phyloP scores from a whole-genome alignment of 345 rosid species.

The Populus alba region DNA sequence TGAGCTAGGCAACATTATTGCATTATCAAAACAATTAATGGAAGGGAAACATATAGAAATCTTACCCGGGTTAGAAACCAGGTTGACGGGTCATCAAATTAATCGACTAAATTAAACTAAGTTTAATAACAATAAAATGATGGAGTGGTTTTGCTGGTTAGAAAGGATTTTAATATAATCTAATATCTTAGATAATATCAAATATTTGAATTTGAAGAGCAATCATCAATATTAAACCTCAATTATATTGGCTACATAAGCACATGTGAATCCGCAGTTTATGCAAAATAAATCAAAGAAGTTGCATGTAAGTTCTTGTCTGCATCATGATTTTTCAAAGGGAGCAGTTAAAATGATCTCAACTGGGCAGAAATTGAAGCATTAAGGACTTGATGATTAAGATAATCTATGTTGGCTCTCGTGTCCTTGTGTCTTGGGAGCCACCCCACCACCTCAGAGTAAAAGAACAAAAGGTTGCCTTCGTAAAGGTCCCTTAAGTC shows the following conservation, averaged over 20 bases:
- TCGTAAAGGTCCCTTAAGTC: conserved; percentile 30
- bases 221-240: neutral
- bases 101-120: accelerated
- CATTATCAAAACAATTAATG: neutral
- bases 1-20: conserved; percentile 7
- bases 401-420: conserved; percentile 3
- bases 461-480: conserved; percentile 11
- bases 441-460: conserved; percentile 22
- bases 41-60: neutral
- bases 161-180: too few relatives aligned
- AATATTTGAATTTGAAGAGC: conserved; percentile 11
- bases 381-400: neutral
- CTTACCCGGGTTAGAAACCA: too few relatives aligned
- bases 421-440: neutral
- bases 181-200: conserved; percentile 12
- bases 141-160: too few relatives aligned
- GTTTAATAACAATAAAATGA: too few relatives aligned
- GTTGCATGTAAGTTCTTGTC: conserved; percentile 37
- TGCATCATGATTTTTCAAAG: conserved; percentile 55
- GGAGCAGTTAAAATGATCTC: conserved; percentile 48
- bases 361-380: conserved; percentile 13
- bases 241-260: conserved; percentile 7
- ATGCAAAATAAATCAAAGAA: conserved; percentile 33
- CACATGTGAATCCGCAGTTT: conserved; percentile 58
- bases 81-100: too few relatives aligned